Percentiles rank a stretch among this genome's conserved stretches.
phyloP scores from a whole-genome alignment of 306 rosid genomes.

The Rosa rugosa region DNA sequence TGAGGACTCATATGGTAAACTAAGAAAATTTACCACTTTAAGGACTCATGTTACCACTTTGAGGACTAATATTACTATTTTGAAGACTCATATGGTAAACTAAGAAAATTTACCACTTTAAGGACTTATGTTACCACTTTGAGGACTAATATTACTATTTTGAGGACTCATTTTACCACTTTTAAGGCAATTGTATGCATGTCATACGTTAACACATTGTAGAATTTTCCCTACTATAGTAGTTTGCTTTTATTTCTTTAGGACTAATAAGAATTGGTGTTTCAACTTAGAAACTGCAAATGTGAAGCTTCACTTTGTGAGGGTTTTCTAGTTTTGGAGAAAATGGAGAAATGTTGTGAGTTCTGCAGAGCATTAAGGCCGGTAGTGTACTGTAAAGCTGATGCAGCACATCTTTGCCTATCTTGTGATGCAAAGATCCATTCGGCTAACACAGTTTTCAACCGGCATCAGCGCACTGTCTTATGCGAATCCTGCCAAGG shows the following conservation, averaged over 20 bases:
- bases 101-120: too few relatives aligned
- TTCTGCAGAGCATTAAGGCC: conserved; percentile 74
- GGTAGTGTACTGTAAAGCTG: conserved; percentile 78
- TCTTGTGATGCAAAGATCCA: conserved; percentile 89
- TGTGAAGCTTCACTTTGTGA: conserved; percentile 14
- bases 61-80: too few relatives aligned
- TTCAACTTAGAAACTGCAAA: conserved; percentile 17
- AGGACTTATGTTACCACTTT: too few relatives aligned
- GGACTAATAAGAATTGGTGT: conserved; percentile 7
- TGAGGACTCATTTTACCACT: too few relatives aligned
- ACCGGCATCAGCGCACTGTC: conserved; percentile 60
- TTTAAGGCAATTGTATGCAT: too few relatives aligned
- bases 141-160: too few relatives aligned
- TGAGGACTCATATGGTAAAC: too few relatives aligned
- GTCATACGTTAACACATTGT: too few relatives aligned
- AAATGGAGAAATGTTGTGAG: conserved; percentile 81
- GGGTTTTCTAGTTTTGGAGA: conserved; percentile 23
- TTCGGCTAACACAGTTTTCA: conserved; percentile 72
- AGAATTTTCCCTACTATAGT: not conserved
- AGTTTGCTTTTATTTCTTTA: not conserved
- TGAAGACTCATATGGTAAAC: too few relatives aligned
- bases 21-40: too few relatives aligned
- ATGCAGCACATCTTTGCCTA: conserved; percentile 86
- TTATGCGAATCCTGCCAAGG: conserved; percentile 62
- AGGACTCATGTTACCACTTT: too few relatives aligned